These are phyloP conservation scores for Fusarium acutatum DNA, from an alignment of 2,329 filamentous ascomycete genomes.

Conservation along the genomic window DNA sequence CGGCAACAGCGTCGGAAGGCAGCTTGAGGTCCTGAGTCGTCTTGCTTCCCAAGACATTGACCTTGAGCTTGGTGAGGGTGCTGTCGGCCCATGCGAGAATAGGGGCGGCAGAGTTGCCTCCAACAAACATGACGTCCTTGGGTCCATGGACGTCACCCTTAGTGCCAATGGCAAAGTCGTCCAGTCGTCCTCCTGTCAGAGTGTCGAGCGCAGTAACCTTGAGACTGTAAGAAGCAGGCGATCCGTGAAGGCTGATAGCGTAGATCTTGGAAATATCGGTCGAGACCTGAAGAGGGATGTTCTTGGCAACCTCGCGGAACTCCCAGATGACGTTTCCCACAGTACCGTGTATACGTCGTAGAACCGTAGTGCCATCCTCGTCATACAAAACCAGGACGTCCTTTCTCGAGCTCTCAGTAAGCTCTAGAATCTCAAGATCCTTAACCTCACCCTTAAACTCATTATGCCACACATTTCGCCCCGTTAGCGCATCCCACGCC, in stretches of 20 bases:
- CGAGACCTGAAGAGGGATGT: slow-evolving; percentile 79
- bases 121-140: slow-evolving; percentile 76
- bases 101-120: slow-evolving; percentile 77
- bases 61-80: slow-evolving; percentile 67
- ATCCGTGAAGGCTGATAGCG: slow-evolving; percentile 77
- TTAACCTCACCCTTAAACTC: slow-evolving; percentile 66
- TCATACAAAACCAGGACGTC: slow-evolving; percentile 77
- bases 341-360: slow-evolving; percentile 77
- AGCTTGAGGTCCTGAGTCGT: slow-evolving; percentile 63
- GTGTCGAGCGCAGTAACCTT: slow-evolving; percentile 79
- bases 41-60: slow-evolving; percentile 75
- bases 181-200: slow-evolving; percentile 74
- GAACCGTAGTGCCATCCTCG: slow-evolving; percentile 63
- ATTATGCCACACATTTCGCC: slow-evolving; percentile 79
- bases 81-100: slow-evolving; percentile 80
- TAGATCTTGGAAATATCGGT: slow-evolving; percentile 76
- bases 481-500: slow-evolving; percentile 85
- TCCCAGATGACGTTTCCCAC: slow-evolving; percentile 84
- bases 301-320: slow-evolving; percentile 72
- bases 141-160: slow-evolving; percentile 75
- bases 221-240: slow-evolving; percentile 76
- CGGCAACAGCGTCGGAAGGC: slow-evolving; percentile 54
- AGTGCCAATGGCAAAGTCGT: slow-evolving; percentile 75
- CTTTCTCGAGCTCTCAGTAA: slow-evolving; percentile 70
- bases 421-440: slow-evolving; percentile 81